Conservation (phyloP, 192 early-diverging fungal species). For the Coemansia sp. region DNA sequence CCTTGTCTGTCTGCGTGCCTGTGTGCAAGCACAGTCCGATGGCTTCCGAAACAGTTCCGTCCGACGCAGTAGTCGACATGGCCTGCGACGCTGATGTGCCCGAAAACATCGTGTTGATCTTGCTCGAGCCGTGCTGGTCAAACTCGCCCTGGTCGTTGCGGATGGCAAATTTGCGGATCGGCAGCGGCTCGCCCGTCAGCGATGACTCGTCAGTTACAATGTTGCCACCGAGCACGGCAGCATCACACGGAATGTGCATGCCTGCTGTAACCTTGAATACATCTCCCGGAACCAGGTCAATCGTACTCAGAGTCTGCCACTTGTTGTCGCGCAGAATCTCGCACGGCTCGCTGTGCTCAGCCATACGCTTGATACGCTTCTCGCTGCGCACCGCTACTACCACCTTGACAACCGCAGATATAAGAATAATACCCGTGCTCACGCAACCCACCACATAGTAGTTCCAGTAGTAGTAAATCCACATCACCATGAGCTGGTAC, state of each 20-base stretch:
- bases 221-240: constrained; percentile 64
- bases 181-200: constrained; percentile 77
- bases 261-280: constrained; percentile 53
- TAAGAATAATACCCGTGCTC: constrained; percentile 56
- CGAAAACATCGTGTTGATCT: constrained; percentile 65
- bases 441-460: constrained; percentile 64
- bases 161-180: constrained; percentile 71
- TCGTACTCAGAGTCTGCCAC: constrained; percentile 57
- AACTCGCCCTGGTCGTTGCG: constrained; percentile 53
- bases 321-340: constrained; percentile 55
- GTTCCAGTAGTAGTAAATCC: constrained; percentile 67
- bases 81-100: constrained; percentile 68
- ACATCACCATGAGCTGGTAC: constrained; percentile 67
- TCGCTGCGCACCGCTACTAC: constrained; percentile 55
- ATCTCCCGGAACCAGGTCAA: constrained; percentile 69
- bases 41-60: constrained; percentile 24
- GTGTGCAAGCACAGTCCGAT: constrained; percentile 60
- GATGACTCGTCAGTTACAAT: constrained; percentile 72
- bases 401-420: constrained; percentile 60
- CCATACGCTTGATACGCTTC: constrained; percentile 58
- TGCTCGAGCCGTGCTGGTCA: constrained; percentile 54
- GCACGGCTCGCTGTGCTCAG: constrained; percentile 52
- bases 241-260: constrained; percentile 63
- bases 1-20: constrained; percentile 66
- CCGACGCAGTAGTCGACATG: constrained; percentile 19